phyloP scores from a whole-genome alignment of 2,329 filamentous ascomycete species.

The Blastomyces emzantsi region DNA sequence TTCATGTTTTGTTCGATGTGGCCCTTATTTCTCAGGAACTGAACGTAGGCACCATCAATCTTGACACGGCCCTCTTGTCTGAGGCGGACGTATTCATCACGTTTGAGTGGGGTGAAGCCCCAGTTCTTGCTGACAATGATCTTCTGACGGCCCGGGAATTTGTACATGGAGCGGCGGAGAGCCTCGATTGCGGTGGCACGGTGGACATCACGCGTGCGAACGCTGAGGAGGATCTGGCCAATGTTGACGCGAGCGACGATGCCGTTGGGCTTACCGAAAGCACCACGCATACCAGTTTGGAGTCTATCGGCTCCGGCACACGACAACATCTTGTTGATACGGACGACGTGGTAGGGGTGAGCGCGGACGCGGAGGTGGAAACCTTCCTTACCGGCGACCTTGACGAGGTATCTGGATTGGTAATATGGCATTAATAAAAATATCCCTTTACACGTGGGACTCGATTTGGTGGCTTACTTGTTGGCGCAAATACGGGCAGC shows the following conservation, averaged over 20 bases:
- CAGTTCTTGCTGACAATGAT: conserved; percentile 99
- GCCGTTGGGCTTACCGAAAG: conserved; percentile 99
- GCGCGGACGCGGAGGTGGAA: conserved; percentile 68
- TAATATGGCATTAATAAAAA: conserved; percentile 24
- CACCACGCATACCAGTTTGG: conserved; percentile 99
- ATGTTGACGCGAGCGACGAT: conserved; percentile 99
- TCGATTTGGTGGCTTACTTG: conserved; percentile 57
- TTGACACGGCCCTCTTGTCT: conserved; percentile 89
- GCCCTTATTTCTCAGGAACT: conserved; percentile 96
- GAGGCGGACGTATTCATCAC: conserved; percentile 94
- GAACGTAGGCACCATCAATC: conserved; percentile 98
- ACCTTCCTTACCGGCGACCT: conserved; percentile 60
- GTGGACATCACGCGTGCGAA: conserved; percentile 94
- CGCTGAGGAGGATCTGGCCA: conserved; percentile 95
- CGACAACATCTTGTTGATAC: conserved; percentile 99
- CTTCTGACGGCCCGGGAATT: conserved; percentile 99
- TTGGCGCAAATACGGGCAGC: conserved; percentile 99
- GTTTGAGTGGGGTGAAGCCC: conserved; percentile 97
- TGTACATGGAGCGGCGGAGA: conserved; percentile 98
- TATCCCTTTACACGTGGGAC: conserved; percentile 33
- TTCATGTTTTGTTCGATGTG: conserved; percentile 76
- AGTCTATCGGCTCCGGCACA: conserved; percentile 99
- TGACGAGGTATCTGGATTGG: conserved; percentile 52
- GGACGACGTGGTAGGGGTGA: conserved; percentile 99
- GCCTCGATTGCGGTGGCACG: conserved; percentile 92